Evolutionary conservation across 768 basidiomycete species (phyloP), one percentile per base, ranked within the genome.

Genomic region (Hydnomerulius pinastri): DNA sequence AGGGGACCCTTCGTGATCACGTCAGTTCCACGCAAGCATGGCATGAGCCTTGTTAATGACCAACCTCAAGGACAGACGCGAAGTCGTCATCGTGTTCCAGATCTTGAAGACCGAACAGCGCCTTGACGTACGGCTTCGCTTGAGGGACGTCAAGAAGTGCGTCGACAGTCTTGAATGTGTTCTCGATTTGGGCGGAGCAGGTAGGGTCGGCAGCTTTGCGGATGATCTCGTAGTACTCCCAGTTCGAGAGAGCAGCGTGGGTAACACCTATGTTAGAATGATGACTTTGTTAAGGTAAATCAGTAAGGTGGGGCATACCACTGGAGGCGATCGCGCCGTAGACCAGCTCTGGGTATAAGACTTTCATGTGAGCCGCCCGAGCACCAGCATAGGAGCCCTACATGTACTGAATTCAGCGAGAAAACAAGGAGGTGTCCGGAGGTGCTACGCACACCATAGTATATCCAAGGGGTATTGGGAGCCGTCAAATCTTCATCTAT

Each of bases 341-440:
- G 4, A 92, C 87, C n/a, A 95, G 74, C 27, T 93, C 83, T 0
- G 93, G 92, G 61, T 92, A 94, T 21, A 94, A 76, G 27, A 91
- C 72, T 47, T 81, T 83, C 87, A 96, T 92, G 61, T 96, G 91
- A 0, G 95, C 95, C 0, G 93, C 86, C 11, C 94, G 85, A 7
- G 94, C 95, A 52, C 95, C 95, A 9, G 93, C 93, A 58, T 96
- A 96, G 1, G 90, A 93, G 7, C 90, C 88, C 86, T 87, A 57
- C 4, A 33, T 54, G 24, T n/a, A 9, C 3, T 55, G 28, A 54
- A 36, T 28, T 45, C 23, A n/a, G 0, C 10, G 30, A 13, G 32
- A 4, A 18, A 15, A n/a, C 39, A 7, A 45, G 25, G 30, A n/a
- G 23, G 18, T 11, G 30, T 1, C 20, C 17, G 39, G 45, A 51